phyloP scores from a whole-genome alignment of 2,329 filamentous ascomycete genomes.

The Diaporthe sp. region DNA sequence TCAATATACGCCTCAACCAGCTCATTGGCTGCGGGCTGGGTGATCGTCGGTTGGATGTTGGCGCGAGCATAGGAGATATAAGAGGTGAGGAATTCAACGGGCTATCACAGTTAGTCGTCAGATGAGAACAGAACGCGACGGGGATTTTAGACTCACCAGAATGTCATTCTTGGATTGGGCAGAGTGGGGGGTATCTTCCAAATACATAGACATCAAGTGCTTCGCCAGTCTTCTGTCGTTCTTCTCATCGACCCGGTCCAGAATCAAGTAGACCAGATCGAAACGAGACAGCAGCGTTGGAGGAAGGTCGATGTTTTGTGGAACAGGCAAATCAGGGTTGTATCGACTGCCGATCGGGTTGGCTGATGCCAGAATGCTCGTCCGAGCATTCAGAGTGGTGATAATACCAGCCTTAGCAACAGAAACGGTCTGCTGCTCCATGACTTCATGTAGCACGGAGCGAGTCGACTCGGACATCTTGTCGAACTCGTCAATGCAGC shows the following conservation, averaged over 20 bases:
- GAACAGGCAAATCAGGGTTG: slow-evolving; percentile 94
- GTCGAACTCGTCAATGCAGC: slow-evolving; percentile 88
- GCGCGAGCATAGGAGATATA: slow-evolving; percentile 97
- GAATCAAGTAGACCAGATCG: slow-evolving; percentile 95
- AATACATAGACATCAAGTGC: slow-evolving; percentile 95
- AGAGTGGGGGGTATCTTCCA: slow-evolving; percentile 93
- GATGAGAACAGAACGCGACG: background rate
- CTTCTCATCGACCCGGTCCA: slow-evolving; percentile 93
- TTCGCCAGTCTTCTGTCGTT: slow-evolving; percentile 89
- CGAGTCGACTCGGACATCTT: slow-evolving; percentile 86
- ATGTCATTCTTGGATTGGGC: slow-evolving; percentile 81
- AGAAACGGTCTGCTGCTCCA: slow-evolving; percentile 89
- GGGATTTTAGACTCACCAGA: slow-evolving; percentile 69
- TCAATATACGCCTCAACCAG: slow-evolving; percentile 90
- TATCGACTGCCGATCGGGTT: slow-evolving; percentile 99
- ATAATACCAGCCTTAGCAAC: slow-evolving; percentile 94
- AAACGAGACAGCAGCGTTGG: slow-evolving; percentile 96
- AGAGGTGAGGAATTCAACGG: slow-evolving; percentile 93
- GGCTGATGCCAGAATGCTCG: slow-evolving; percentile 94
- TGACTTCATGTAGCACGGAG: slow-evolving; percentile 87
- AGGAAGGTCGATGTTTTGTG: slow-evolving; percentile 97
- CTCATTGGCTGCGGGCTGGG: slow-evolving; percentile 82
- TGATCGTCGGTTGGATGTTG: slow-evolving; percentile 86
- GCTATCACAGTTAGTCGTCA: slow-evolving; percentile 59
- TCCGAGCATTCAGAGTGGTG: slow-evolving; percentile 95